Percentiles rank a stretch among this genome's conserved stretches.
phyloP scores from a whole-genome alignment of 768 basidiomycete species.

The Mycena rosella region DNA sequence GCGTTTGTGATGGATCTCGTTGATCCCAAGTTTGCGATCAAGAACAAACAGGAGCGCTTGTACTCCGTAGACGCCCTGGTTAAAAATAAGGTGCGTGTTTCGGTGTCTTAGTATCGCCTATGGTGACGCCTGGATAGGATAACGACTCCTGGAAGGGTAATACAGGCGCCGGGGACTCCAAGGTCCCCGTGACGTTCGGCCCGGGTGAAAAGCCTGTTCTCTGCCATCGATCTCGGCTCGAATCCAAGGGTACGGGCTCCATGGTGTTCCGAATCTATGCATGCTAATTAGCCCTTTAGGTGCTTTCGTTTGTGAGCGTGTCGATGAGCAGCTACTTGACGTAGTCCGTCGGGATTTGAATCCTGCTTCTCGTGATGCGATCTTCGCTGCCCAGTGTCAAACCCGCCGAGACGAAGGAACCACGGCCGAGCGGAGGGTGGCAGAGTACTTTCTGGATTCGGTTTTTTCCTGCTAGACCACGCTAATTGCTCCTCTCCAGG shows the following conservation, averaged over 20 bases:
- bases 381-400: slow-evolving; percentile 25
- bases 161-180: slow-evolving; percentile 12
- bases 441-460: neutral
- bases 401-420: slow-evolving; percentile 14
- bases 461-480: too few species aligned
- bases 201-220: slow-evolving; percentile 2
- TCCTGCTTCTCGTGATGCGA: slow-evolving; percentile 11
- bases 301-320: slow-evolving; percentile 1
- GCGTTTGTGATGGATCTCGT: slow-evolving; percentile 36
- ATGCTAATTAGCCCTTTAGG: neutral
- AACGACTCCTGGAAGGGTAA: slow-evolving; percentile 23
- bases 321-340: neutral
- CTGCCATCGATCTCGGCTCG: slow-evolving; percentile 13
- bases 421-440: neutral
- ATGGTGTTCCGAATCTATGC: neutral
- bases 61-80: slow-evolving; percentile 36
- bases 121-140: neutral
- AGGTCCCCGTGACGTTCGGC: slow-evolving; percentile 13
- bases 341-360: neutral
- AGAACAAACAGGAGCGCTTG: slow-evolving; percentile 27
- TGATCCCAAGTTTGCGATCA: slow-evolving; percentile 31
- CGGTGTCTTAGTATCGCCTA: too few species aligned
- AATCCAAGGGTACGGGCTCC: slow-evolving; percentile 10
- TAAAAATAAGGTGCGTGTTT: slow-evolving; percentile 36
- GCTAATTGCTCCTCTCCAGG: neutral